Evolutionary conservation across 768 basidiomycete genomes (phyloP), one percentile per base, ranked within the genome.

Genomic region (Cyclocybe cylindracea): DNA sequence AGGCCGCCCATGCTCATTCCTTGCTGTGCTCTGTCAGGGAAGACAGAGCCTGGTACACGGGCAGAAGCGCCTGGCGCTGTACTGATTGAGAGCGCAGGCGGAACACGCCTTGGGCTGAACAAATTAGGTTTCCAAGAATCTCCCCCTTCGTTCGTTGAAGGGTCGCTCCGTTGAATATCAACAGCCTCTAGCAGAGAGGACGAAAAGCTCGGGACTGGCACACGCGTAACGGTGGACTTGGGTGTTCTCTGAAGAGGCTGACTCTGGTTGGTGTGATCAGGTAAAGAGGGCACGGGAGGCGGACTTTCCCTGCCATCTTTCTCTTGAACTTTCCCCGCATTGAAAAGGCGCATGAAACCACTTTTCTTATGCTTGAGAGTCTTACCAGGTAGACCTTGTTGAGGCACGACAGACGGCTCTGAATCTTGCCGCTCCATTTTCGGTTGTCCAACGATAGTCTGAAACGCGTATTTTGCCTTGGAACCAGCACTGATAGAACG

Each of bases 281-380:
- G 68, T 32, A 81, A 59, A 8, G 77, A 65, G 10, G 86, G 85
- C 7, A 89, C 76, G 13, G 88, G 84, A 5, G 84, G 84, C 1
- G 79, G 78, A 7, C 68, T 66, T 4, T 61, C 63, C 51, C 63
- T 69, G 16, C 80, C 76, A 38, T 80, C 78, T 61, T 68, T 74
- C 39, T 83, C 77, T 45, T 76, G 77, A 34, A 67, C 65, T 62
- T 77, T 81, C 14, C 65, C 69, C 13, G 77, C 76, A 60, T 85
- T 83, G 63, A 92, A 91, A 9, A 93, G 69, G 45, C 86, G 76
- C 85, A 92, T 81, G 63, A 93, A 89, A 7, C 79, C 90, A 56
- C 89, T 91, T 66, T 87, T 91, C 74, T 87, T 91, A 53, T 86
- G 86, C 59, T 81, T 89, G 44, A 92, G 65, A 2, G 69, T 57